Evolutionary conservation across 2,329 filamentous ascomycete species (phyloP).

Genomic region (Penicillium sp.): DNA sequence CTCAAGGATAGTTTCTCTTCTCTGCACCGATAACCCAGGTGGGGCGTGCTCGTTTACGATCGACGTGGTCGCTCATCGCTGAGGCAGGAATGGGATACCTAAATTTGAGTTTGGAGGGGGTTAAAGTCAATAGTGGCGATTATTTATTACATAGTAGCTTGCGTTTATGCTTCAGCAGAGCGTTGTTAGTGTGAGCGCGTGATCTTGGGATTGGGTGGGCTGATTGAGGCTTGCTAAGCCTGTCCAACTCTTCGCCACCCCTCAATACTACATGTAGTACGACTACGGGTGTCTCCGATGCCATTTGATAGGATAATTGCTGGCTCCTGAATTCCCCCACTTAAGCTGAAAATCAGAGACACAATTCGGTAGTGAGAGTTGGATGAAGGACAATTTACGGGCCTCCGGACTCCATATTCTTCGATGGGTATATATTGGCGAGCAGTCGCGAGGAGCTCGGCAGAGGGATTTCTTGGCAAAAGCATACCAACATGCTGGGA

Average conservation of each 20-base stretch:
- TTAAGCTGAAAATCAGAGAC: conserved; percentile 3
- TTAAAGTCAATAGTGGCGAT: conserved; percentile 5
- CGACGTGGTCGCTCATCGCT: neutral
- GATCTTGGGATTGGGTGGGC: conserved; percentile 2
- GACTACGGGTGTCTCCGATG: conserved; percentile 7
- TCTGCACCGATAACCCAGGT: neutral
- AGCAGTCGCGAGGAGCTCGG: neutral
- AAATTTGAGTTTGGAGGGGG: conserved; percentile 19
- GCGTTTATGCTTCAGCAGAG: conserved; percentile 7
- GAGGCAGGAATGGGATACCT: conserved; percentile 7
- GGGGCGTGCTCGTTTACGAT: conserved; percentile 7
- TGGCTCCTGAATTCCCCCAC: neutral
- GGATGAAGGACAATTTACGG: neutral
- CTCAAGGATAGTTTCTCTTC: neutral
- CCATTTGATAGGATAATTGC: neutral
- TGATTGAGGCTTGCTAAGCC: neutral
- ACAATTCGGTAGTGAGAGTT: neutral
- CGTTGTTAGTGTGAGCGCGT: neutral
- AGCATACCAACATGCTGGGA: neutral
- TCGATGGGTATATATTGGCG: neutral
- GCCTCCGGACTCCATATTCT: neutral
- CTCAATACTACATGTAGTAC: neutral
- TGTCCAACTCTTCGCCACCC: neutral
- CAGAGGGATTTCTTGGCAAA: neutral
- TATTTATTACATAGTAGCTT: conserved; percentile 4